phyloP scores from a whole-genome alignment of 164 flowering plant species.

The Dillenia turbinata region DNA sequence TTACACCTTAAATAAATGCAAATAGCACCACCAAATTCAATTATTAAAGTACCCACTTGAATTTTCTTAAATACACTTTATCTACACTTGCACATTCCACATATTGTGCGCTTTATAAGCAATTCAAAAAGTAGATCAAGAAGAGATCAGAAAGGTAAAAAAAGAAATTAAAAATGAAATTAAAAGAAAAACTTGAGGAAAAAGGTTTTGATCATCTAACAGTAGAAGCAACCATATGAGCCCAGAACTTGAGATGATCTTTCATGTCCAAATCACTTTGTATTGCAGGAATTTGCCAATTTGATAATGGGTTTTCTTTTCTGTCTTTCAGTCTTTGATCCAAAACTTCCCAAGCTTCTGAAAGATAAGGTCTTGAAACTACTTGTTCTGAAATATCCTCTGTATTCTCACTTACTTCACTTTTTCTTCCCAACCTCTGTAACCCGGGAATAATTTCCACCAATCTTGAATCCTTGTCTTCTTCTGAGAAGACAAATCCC shows the following conservation, averaged over 20 bases:
- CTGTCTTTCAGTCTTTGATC: conserved; percentile 14
- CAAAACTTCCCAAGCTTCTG: conserved; percentile 64
- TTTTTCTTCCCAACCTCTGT: conserved; percentile 13
- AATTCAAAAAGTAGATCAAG: too few relatives aligned
- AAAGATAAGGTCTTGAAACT: conserved; percentile 64
- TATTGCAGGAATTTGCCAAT: conserved; percentile 46
- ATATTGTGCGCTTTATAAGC: too few relatives aligned
- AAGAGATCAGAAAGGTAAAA: too few relatives aligned
- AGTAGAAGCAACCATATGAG: conserved; percentile 68
- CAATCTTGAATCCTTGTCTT: conserved; percentile 51
- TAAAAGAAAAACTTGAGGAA: background rate
- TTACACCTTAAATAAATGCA: too few relatives aligned
- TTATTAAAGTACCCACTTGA: too few relatives aligned
- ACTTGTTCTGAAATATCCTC: conserved; percentile 6
- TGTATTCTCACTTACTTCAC: background rate
- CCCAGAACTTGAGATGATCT: conserved; percentile 65
- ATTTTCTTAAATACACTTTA: too few relatives aligned
- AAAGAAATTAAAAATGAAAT: too few relatives aligned
- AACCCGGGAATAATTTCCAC: conserved; percentile 67
- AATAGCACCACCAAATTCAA: too few relatives aligned
- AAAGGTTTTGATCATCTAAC: conserved; percentile 30
- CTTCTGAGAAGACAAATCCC: conserved; percentile 73
- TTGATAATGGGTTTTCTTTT: conserved; percentile 23
- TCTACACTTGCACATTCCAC: too few relatives aligned
- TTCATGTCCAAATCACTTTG: conserved; percentile 48